Evolutionary conservation across 1,139 yeast species (phyloP).

Genomic region (Arxiozyma bovina): DNA sequence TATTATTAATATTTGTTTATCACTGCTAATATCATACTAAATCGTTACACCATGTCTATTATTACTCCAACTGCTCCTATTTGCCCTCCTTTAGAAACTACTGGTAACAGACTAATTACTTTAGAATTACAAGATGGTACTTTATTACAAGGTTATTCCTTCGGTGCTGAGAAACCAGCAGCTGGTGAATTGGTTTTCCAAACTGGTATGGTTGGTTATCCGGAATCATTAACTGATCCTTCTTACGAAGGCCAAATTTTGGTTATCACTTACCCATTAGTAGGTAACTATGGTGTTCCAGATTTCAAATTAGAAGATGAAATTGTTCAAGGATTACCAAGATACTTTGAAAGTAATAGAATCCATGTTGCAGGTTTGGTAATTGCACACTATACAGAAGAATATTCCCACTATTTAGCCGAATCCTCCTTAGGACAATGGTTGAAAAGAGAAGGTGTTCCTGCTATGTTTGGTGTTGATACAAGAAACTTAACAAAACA

Average conservation of each 20-base stretch:
- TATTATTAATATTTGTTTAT: background rate
- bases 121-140: constrained; percentile 88
- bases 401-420: constrained; percentile 89
- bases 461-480: constrained; percentile 97
- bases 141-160: constrained; percentile 90
- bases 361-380: constrained; percentile 97
- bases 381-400: constrained; percentile 94
- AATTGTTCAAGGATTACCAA: constrained; percentile 67
- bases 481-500: constrained; percentile 91
- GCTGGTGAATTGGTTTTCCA: constrained; percentile 99
- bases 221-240: constrained; percentile 97
- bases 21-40: background rate
- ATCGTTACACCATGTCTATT: constrained; percentile 19
- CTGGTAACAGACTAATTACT: constrained; percentile 76
- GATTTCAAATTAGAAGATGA: constrained; percentile 74
- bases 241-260: constrained; percentile 97
- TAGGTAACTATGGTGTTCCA: constrained; percentile 99
- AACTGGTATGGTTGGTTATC: constrained; percentile 99
- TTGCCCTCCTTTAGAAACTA: constrained; percentile 78
- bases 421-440: constrained; percentile 85
- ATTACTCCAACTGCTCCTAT: constrained; percentile 57
- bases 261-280: constrained; percentile 92
- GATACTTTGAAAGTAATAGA: constrained; percentile 81
- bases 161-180: constrained; percentile 78
- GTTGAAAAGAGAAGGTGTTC: constrained; percentile 85